A percentile compares a stretch with the other conserved stretches of the same genome.
Conservation (phyloP, 768 basidiomycete genomes). For the Lentinula aciculospora region DNA sequence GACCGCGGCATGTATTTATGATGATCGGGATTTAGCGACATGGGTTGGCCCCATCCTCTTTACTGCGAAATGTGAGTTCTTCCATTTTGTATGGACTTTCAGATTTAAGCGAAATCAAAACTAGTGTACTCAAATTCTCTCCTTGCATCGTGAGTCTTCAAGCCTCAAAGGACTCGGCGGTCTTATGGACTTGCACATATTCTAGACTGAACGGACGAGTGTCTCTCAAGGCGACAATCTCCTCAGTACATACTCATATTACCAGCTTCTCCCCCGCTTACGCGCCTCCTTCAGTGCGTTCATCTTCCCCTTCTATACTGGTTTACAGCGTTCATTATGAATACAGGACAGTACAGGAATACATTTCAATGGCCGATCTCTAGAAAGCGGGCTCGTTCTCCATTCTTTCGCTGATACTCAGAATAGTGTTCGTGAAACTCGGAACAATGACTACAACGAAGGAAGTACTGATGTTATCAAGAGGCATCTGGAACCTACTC, state of each 20-base stretch:
- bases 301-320: too few relatives aligned
- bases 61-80: constrained; percentile 2
- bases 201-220: not conserved
- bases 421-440: too few relatives aligned
- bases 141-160: too few relatives aligned
- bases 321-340: not conserved
- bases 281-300: too few relatives aligned
- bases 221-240: not conserved
- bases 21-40: not conserved
- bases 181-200: too few relatives aligned
- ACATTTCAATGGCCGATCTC: not conserved
- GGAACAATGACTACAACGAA: not conserved
- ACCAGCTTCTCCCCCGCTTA: not conserved
- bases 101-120: not conserved
- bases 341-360: not conserved
- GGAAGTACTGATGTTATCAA: not conserved
- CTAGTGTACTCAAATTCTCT: too few relatives aligned
- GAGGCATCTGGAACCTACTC: not conserved
- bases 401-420: not conserved
- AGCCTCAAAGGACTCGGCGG: too few relatives aligned
- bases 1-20: too few relatives aligned
- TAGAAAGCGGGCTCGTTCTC: not conserved
- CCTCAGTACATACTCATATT: not conserved
- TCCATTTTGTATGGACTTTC: not conserved
- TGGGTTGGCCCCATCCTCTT: not conserved